Evolutionary conservation across 2,329 filamentous ascomycete genomes (phyloP), one percentile per base, ranked within the genome.

Genomic region (Xylariaceae sp.): DNA sequence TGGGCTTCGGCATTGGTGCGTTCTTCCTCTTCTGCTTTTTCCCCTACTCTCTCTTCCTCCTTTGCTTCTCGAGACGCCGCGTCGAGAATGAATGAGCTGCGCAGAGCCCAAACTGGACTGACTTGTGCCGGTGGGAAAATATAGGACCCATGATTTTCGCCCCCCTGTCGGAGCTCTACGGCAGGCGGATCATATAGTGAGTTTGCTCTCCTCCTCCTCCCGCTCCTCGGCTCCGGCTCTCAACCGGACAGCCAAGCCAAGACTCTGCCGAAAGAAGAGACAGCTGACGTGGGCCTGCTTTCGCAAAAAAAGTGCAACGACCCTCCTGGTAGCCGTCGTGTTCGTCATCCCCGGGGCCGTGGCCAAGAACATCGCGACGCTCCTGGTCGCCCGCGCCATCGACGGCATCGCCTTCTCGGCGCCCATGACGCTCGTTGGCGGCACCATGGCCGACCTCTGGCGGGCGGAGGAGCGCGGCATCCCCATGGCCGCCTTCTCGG

Each of bases 341-440:
- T 92, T 92, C 59, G 72, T 86, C 44, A 84, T 93, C 38, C 85
- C 85, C 2, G 85, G 83, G 43, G 85, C 85, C 2, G 74, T 90
- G 0, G 67, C 85, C 4, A 67, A 80, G 47, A 92, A 90, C 45
- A 84, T 89, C 19, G 71, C 60, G 15, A 92, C 85, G 0, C 70
- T 93, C 6, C 65, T 93, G 5, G 78, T 86, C 17, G 86, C 80
- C 52, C 76, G 86, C 40, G 66, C 78, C 29, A 83, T 93, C 38
- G 85, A 87, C 42, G 86, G 86, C 29, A 85, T 92, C 36, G 83
- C 83, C 5, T 90, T 90, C 54, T 88, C 81, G 9, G 85, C 85
- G 0, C 85, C 86, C 2, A 90, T 93, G 81, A 90, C 85, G 0
- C 68, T 92, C 1, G 85, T 89, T 7, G 86, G 85, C 27, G 86